phyloP scores from a whole-genome alignment of 2,329 filamentous ascomycete genomes.

The Coniochaeta prunicola region DNA sequence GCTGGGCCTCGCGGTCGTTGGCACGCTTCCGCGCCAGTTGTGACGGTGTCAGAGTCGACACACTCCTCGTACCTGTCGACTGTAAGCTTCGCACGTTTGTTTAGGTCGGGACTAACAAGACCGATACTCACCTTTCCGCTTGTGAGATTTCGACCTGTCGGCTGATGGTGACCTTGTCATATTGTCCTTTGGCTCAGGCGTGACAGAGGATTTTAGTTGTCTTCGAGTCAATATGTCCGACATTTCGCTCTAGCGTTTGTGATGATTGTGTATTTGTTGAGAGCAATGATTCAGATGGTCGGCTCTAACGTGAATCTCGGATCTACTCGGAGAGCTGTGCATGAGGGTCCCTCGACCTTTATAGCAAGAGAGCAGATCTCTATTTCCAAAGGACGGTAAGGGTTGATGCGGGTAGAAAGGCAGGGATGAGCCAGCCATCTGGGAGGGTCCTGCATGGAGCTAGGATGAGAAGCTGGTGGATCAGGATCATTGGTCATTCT shows the following conservation, averaged over 20 bases:
- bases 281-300: not conserved
- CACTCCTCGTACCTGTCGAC: constrained; percentile 57
- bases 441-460: not conserved
- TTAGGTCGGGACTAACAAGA: not conserved
- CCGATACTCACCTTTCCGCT: not conserved
- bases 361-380: not conserved
- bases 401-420: not conserved
- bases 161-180: constrained; percentile 1
- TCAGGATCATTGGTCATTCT: not conserved
- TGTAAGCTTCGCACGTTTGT: not conserved
- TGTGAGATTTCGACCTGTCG: not conserved
- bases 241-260: not conserved
- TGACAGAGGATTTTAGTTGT: not conserved
- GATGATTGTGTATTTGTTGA: not conserved
- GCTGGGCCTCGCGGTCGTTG: constrained; percentile 86
- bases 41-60: constrained; percentile 79
- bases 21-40: constrained; percentile 86
- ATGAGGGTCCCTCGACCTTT: not conserved
- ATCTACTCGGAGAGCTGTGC: not conserved
- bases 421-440: not conserved
- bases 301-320: not conserved
- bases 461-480: not conserved
- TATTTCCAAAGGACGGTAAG: not conserved
- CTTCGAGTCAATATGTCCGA: not conserved
- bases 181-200: not conserved